Conservation (phyloP, 2,329 filamentous ascomycete genomes). For the Fusarium floridanum region DNA sequence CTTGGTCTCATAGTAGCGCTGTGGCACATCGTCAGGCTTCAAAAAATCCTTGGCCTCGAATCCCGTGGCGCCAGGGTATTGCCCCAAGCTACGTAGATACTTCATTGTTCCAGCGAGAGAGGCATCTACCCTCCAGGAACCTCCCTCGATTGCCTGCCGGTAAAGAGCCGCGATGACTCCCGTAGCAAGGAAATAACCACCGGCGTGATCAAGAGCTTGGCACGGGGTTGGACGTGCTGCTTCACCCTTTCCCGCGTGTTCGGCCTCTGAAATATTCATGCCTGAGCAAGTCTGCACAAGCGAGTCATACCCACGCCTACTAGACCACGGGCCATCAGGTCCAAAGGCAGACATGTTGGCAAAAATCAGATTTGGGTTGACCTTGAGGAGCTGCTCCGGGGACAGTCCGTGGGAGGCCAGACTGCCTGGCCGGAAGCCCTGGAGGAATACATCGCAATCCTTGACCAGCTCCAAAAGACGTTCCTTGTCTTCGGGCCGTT, state of each 20-base stretch:
- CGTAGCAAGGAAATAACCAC: conserved; percentile 67
- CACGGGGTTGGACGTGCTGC: conserved; percentile 60
- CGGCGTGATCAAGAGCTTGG: conserved; percentile 68
- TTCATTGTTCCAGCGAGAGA: conserved; percentile 68
- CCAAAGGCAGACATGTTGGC: conserved; percentile 68
- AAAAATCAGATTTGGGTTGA: conserved; percentile 60
- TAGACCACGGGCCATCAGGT: conserved; percentile 55
- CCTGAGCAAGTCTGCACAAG: conserved; percentile 65
- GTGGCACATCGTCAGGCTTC: conserved; percentile 47
- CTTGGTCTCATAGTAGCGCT: conserved; percentile 58
- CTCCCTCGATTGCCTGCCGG: conserved; percentile 57
- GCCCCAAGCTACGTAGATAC: conserved; percentile 67
- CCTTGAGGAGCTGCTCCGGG: conserved; percentile 50
- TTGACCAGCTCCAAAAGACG: conserved; percentile 68
- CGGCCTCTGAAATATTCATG: conserved; percentile 68
- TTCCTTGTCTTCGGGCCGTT: conserved; percentile 60
- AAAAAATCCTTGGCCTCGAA: conserved; percentile 55
- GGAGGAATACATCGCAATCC: conserved; percentile 72
- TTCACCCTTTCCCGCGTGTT: conserved; percentile 56
- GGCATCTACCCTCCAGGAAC: conserved; percentile 65
- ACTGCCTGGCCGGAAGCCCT: conserved; percentile 73
- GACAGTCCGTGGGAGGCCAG: conserved; percentile 58
- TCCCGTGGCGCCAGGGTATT: conserved; percentile 58
- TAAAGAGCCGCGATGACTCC: conserved; percentile 66
- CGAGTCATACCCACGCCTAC: conserved; percentile 66